Conservation (phyloP, 2,329 filamentous ascomycete species). For the Calonectria henricotiae region DNA sequence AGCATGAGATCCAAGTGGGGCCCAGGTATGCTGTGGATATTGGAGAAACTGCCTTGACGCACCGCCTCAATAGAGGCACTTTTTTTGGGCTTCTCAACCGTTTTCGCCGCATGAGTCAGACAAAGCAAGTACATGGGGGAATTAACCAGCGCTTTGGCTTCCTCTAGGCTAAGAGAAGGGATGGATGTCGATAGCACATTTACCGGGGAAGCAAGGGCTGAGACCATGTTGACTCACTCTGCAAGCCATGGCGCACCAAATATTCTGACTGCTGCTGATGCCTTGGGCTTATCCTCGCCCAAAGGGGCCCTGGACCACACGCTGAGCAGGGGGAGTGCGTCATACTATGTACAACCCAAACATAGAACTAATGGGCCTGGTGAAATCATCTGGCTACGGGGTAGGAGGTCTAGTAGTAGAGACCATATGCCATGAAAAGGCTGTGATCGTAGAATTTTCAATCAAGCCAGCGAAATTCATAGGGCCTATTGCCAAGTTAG, state of each 20-base stretch:
- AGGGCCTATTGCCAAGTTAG: not conserved
- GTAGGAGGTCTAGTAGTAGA: not conserved
- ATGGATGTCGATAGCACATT: not conserved
- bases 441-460: not conserved
- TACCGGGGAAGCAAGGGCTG: not conserved
- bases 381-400: not conserved
- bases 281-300: not conserved
- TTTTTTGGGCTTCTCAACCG: conserved; percentile 7
- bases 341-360: not conserved
- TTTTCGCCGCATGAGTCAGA: conserved; percentile 44
- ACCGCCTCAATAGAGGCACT: conserved; percentile 47
- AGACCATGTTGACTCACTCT: conserved; percentile 13
- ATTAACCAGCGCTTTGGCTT: not conserved
- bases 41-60: conserved; percentile 50
- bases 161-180: not conserved
- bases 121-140: not conserved
- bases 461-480: no score
- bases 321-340: not conserved
- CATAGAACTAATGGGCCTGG: not conserved
- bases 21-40: conserved; percentile 24
- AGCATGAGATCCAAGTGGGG: conserved; percentile 32
- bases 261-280: not conserved
- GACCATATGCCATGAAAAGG: not conserved
- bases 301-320: not conserved
- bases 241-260: not conserved